These are phyloP conservation scores for Ophiostoma australiae DNA, from an alignment of 2,329 filamentous ascomycete genomes.

Conservation along the genomic window DNA sequence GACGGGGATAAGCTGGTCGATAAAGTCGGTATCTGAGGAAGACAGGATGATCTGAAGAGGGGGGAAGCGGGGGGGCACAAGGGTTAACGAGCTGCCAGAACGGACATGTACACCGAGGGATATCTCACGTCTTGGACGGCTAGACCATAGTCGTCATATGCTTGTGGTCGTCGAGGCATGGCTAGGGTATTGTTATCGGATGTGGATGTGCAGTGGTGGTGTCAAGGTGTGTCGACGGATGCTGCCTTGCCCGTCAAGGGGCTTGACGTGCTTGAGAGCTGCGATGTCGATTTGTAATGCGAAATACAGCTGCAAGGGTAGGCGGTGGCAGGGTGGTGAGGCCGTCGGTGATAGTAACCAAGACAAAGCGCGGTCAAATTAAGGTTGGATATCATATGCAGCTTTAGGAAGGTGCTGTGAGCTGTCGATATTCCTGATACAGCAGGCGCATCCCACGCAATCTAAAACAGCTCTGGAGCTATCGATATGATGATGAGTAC, in stretches of 20 bases:
- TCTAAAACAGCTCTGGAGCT: constrained; percentile 22
- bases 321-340: neutral
- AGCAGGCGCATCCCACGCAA: constrained; percentile 13
- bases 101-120: neutral
- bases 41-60: constrained; percentile 76
- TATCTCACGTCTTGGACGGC: constrained; percentile 29
- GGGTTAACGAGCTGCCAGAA: constrained; percentile 3
- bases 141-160: constrained; percentile 32
- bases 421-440: neutral
- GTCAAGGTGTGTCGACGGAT: neutral
- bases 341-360: neutral
- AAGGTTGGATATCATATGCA: constrained; percentile 1
- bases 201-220: constrained; percentile 12
- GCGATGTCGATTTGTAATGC: neutral
- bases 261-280: neutral
- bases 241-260: constrained; percentile 5
- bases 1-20: constrained; percentile 91
- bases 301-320: neutral
- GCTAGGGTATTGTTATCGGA: neutral
- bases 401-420: constrained; percentile 6
- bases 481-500: neutral
- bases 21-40: constrained; percentile 84
- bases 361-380: neutral
- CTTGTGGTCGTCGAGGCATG: constrained; percentile 30
- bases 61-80: neutral